These are phyloP conservation scores for Brachypodium distachyon DNA, from an alignment of 202 grass and related monocot species.

Conservation along the genomic window DNA sequence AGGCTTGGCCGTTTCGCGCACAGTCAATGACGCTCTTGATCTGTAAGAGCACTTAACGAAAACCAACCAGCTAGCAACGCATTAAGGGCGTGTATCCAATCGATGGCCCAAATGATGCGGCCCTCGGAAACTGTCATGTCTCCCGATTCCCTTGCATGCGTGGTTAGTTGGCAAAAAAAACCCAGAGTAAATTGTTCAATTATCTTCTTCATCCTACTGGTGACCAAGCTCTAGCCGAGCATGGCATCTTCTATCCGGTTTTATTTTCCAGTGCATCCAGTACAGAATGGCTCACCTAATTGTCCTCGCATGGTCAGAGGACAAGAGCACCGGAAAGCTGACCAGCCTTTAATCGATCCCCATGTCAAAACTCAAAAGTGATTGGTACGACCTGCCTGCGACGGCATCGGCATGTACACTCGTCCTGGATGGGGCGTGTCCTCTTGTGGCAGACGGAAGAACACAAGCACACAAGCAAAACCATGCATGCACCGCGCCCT, in stretches of 20 bases:
- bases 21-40: background rate
- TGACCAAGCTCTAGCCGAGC: background rate
- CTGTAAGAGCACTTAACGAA: too few relatives aligned
- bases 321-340: constrained; percentile 2
- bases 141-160: background rate
- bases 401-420: background rate
- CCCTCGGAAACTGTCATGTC: background rate
- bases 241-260: background rate
- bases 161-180: too few relatives aligned
- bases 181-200: too few relatives aligned
- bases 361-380: background rate
- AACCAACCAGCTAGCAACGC: too few relatives aligned
- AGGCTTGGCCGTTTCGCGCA: background rate
- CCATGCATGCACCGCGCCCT: background rate
- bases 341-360: background rate
- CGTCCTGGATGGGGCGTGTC: background rate
- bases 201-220: background rate
- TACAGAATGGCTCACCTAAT: too few relatives aligned
- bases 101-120: background rate
- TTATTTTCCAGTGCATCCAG: background rate
- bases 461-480: background rate
- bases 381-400: background rate
- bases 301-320: background rate
- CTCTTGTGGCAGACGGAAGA: background rate
- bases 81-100: too few relatives aligned